phyloP scores from a whole-genome alignment of 495 filamentous ascomycete genomes.

The Aspergillus kassunensis region DNA sequence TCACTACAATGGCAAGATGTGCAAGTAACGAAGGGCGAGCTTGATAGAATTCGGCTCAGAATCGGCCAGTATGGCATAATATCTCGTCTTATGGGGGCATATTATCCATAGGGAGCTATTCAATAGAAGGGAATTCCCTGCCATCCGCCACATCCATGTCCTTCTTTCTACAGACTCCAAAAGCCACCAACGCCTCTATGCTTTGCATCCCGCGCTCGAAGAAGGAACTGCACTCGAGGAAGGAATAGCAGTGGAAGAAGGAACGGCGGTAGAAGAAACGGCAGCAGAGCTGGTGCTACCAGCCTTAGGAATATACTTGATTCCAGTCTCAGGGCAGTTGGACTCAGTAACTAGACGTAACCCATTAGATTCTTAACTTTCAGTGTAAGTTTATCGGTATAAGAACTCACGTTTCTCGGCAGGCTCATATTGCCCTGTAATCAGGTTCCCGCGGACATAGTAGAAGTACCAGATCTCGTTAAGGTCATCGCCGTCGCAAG shows the following conservation, averaged over 20 bases:
- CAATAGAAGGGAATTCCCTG: no score
- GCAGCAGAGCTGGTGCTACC: background rate
- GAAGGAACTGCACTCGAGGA: background rate
- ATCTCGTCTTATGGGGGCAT: no score
- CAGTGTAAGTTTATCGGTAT: no score
- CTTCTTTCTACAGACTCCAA: no score
- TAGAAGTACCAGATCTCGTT: slow-evolving; percentile 76
- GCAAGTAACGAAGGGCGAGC: background rate
- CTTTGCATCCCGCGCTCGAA: no score
- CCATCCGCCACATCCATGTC: no score
- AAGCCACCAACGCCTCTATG: no score
- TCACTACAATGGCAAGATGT: no score
- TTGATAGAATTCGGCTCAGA: no score
- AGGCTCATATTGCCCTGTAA: slow-evolving; percentile 64
- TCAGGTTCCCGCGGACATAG: slow-evolving; percentile 67
- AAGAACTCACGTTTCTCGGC: slow-evolving; percentile 45
- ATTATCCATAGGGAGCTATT: no score
- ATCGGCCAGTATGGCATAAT: no score
- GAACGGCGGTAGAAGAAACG: background rate
- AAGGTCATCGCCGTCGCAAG: slow-evolving; percentile 54
- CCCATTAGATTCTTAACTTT: background rate
- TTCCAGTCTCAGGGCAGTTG: slow-evolving; percentile 50
- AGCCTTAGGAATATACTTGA: slow-evolving; percentile 59
- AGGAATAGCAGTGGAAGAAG: background rate
- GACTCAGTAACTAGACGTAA: slow-evolving; percentile 43